Base-by-base conservation (phyloP, 495 filamentous ascomycete genomes). In the Schizothecium vesticola region DNA sequence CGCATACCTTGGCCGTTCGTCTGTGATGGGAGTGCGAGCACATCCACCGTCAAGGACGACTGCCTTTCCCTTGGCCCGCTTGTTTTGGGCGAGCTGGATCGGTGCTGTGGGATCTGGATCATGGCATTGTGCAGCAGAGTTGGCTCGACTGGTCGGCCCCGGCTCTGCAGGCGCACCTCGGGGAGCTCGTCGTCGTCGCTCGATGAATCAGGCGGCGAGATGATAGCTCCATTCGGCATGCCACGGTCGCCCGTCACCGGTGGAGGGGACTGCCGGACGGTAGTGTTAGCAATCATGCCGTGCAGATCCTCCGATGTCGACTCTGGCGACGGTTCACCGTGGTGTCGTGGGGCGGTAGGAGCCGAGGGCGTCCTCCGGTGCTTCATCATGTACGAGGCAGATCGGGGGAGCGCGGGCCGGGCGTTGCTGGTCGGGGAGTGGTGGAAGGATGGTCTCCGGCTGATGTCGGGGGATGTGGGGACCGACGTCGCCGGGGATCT, bases 151-250 rank as follows among this genome's bases (percentile, higher is more conserved):
- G 85, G 81, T 67, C 88, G 84, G 43, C 81, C 83, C 64, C 70
- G 71, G 9, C 12, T 55, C 13, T 73, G 63, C 19, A 19, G 51
- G 24, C 83, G 79, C 22, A 76, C 74, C 73, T 79, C 84, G 65
- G 72, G 80, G 43, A 73, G 68, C 9, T 87, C 86, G 69, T 97
- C 95, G 72, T 97, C 94, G 77, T 99, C 95, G 76, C 92, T 92
- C 43, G 85, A 82, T 12, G 94, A 97, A 65, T 97, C 94, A 0
- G 94, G 94, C 23, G 93, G 93, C 3, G 94, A 96, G 25, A 94
- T 89, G 60, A 96, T 83, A 51, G 92, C 92, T 62, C 90, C 92
- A 43, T 87, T 85, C 33, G 92, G 92, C 76, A 96, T 92, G 56
- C 81, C 68, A 24, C 80, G 78, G 33, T 86, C 85, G 79, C 89